phyloP scores from a whole-genome alignment of 2,329 filamentous ascomycete genomes.

The Huntiella abstrusa region DNA sequence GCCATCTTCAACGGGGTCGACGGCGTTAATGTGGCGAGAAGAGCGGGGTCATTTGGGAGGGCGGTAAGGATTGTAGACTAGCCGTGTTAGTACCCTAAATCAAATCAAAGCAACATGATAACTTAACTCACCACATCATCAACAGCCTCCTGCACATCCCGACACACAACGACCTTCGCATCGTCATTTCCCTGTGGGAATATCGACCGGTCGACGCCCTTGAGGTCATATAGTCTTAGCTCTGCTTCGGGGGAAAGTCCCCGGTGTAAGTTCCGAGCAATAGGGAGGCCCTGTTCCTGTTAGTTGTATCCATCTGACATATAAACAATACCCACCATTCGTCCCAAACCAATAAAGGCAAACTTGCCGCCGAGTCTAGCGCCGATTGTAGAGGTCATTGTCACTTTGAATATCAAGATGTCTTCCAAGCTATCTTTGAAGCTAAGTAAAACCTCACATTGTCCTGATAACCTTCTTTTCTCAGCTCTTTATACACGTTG shows the following conservation, averaged over 20 bases:
- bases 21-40: too few species aligned
- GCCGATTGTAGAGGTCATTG: too few species aligned
- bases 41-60: constrained; percentile 47
- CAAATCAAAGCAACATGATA: too few species aligned
- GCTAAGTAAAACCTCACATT: too few species aligned
- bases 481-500: too few species aligned
- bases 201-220: constrained; percentile 14
- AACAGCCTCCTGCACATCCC: too few species aligned
- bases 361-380: constrained; percentile 17
- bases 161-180: not conserved
- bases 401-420: too few species aligned
- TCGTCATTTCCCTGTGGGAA: not conserved
- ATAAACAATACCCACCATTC: constrained; percentile 30
- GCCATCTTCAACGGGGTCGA: too few species aligned
- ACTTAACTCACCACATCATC: too few species aligned
- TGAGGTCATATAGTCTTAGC: constrained; percentile 37
- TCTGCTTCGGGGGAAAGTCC: constrained; percentile 33
- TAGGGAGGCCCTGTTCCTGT: constrained; percentile 34
- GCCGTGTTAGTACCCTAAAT: not conserved
- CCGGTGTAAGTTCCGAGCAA: constrained; percentile 42
- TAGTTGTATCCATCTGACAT: not conserved
- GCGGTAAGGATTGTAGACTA: constrained; percentile 78
- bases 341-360: constrained; percentile 40
- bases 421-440: too few species aligned
- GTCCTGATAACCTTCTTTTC: too few species aligned